Base-by-base conservation (phyloP, 1,139 yeast genomes). In the Torulaspora pretoriensis region DNA sequence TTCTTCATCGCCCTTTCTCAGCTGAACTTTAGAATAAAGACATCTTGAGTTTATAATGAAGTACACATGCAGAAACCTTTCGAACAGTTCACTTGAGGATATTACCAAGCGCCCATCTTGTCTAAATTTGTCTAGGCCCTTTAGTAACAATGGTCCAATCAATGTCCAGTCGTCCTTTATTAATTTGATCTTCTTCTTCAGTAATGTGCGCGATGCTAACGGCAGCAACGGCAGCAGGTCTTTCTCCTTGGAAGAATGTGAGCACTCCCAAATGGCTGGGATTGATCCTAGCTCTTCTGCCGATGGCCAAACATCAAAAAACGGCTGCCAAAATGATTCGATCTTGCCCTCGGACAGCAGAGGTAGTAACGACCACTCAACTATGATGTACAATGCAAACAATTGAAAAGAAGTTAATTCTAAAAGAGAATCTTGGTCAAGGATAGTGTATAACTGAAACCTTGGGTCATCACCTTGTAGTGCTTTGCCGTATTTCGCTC, bases 11-110 rank as follows among this genome's bases (percentile, higher is more conserved):
- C 59, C 65, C 40, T 70, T 67, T 37, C 76, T 72, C 40, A 74
- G 72, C 0, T 86, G 81, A 2, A 87, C 66, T 4, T 76, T 74
- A 82, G 84, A 83, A 62, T 87, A 90, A 9, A 92, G 69, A 61
- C 97, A 90, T 67, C 98, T 82, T 1, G 97, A 84, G 61, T 92
- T 92, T 41, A 90, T 85, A 59, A 92, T 81, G 55, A 86, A 71
- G 95, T 96, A 90, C 0, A 85, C 78, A 77, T 88, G 79, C 14
- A 80, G 59, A 53, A 74, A 83, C 9, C 64, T 39, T 1, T 67
- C 54, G 43, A 70, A 65, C 9, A 69, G 53, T 0, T 58, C 49
- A 6, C 67, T 61, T 2, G 45, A 3, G 2, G 35, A 9, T 3
- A 45, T 46, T 7, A 17, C 4, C 1, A 8, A 10, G 16, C 30